These are phyloP conservation scores for Yamadazyma pseudoaaseri DNA, from an alignment of 1,139 yeast species.

Conservation along the genomic window DNA sequence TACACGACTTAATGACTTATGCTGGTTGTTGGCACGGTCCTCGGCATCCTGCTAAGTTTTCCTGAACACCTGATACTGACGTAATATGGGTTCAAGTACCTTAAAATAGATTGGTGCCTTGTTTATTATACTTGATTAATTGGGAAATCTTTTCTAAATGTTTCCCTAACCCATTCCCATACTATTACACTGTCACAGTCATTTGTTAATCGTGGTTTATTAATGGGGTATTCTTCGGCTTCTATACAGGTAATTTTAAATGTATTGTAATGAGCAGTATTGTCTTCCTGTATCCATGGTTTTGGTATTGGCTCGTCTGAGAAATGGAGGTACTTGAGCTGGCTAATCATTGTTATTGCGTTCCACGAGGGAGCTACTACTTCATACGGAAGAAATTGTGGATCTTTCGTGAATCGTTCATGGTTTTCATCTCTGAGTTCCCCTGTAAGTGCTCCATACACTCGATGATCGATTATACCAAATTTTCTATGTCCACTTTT, in stretches of 20 bases:
- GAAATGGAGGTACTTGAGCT: slow-evolving; percentile 36
- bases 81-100: too few relatives aligned
- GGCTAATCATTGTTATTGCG: slow-evolving; percentile 18
- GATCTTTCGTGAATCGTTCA: slow-evolving; percentile 25
- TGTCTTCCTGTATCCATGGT: slow-evolving; percentile 38
- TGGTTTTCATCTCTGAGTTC: slow-evolving; percentile 39
- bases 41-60: too few relatives aligned
- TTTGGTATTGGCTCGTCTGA: slow-evolving; percentile 49
- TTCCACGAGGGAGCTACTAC: slow-evolving; percentile 27
- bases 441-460: slow-evolving; percentile 49
- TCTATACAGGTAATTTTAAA: slow-evolving; percentile 26
- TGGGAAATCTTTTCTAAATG: too few relatives aligned
- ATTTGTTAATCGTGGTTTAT: slow-evolving; percentile 27
- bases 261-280: slow-evolving; percentile 22
- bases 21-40: too few relatives aligned
- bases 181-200: slow-evolving; percentile 34
- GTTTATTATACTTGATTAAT: too few relatives aligned
- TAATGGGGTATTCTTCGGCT: slow-evolving; percentile 22
- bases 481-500: slow-evolving; percentile 12
- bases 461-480: slow-evolving; percentile 44
- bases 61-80: too few relatives aligned
- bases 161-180: slow-evolving; percentile 29
- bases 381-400: slow-evolving; percentile 33
- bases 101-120: too few relatives aligned
- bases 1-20: too few relatives aligned